Evolutionary conservation across 257 asterid genomes (phyloP).

Genomic region (Pogostemon cablin): DNA sequence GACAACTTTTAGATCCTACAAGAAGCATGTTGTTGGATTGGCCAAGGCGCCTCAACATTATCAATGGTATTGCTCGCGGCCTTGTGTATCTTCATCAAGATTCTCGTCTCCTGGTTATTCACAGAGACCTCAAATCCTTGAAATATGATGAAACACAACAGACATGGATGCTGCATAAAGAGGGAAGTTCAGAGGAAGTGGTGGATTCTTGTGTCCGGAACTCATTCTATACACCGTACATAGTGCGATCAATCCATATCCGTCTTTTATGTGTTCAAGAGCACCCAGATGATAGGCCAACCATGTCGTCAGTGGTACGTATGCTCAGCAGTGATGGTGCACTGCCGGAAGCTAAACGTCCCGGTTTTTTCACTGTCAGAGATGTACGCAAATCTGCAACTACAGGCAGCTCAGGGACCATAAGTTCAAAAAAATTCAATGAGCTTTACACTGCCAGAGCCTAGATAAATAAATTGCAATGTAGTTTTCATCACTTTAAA

Average conservation of each 20-base stretch:
- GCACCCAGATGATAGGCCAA: constrained; percentile 25
- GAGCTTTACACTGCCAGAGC: not conserved
- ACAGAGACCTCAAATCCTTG: not conserved
- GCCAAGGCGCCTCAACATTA: constrained; percentile 1
- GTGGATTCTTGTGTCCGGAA: constrained; percentile 20
- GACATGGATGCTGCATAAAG: constrained; percentile 42
- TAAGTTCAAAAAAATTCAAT: not conserved
- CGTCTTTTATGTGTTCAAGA: constrained; percentile 42
- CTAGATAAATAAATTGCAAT: not conserved
- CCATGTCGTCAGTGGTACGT: constrained; percentile 36
- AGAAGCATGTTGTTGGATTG: not conserved
- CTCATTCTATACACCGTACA: constrained; percentile 3
- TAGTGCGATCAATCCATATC: constrained; percentile 2
- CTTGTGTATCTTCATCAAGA: constrained; percentile 14
- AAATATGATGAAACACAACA: not conserved
- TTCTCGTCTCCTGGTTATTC: constrained; percentile 5
- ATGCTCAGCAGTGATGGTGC: constrained; percentile 35
- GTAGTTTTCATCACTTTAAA: too few species aligned
- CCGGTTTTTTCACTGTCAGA: constrained; percentile 2
- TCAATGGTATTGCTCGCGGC: not conserved
- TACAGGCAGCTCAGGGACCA: not conserved
- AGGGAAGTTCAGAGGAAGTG: constrained; percentile 34
- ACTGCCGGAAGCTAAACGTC: constrained; percentile 28
- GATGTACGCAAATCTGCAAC: not conserved
- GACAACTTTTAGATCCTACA: not conserved